Percentiles rank a stretch among this genome's conserved stretches.
Conservation (phyloP, 768 basidiomycete genomes). For the Naganishia vishniacii region DNA sequence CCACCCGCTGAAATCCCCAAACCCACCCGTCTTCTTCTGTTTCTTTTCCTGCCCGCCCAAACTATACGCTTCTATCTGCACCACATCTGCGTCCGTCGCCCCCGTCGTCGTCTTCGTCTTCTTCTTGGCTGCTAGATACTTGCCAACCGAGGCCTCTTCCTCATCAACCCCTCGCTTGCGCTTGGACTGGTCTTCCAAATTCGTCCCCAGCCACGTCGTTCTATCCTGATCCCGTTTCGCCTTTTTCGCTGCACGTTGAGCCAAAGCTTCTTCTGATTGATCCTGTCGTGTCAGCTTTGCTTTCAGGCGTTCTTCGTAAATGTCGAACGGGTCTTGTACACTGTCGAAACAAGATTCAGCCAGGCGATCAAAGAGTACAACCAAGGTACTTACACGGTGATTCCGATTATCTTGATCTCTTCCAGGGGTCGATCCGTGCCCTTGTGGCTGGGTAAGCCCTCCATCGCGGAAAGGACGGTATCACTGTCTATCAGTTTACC, state of each 20-base stretch:
- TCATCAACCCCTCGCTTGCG: constrained; percentile 34
- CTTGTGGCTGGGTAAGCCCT: constrained; percentile 70
- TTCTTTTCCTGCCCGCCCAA: constrained; percentile 30
- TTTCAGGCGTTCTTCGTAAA: constrained; percentile 71
- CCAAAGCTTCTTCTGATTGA: constrained; percentile 53
- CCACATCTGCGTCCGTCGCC: background rate
- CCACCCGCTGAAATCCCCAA: constrained; percentile 29
- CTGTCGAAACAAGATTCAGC: constrained; percentile 18
- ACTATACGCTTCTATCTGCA: constrained; percentile 15
- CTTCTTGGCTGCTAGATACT: constrained; percentile 33
- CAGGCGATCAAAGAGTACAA: background rate
- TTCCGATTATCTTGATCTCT: constrained; percentile 74
- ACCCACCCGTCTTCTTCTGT: constrained; percentile 25
- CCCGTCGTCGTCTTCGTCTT: background rate
- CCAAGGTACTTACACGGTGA: constrained; percentile 64
- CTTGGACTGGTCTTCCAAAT: constrained; percentile 41
- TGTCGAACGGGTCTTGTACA: constrained; percentile 84
- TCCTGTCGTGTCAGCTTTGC: constrained; percentile 55
- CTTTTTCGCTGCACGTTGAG: constrained; percentile 54
- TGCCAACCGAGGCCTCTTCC: constrained; percentile 36
- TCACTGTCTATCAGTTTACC: constrained; percentile 92
- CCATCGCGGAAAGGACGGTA: constrained; percentile 58
- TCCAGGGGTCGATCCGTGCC: constrained; percentile 84
- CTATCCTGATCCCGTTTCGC: constrained; percentile 50
- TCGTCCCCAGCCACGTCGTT: constrained; percentile 50